Evolutionary conservation across 306 rosid species (phyloP).

Genomic region (Casuarina glauca): DNA sequence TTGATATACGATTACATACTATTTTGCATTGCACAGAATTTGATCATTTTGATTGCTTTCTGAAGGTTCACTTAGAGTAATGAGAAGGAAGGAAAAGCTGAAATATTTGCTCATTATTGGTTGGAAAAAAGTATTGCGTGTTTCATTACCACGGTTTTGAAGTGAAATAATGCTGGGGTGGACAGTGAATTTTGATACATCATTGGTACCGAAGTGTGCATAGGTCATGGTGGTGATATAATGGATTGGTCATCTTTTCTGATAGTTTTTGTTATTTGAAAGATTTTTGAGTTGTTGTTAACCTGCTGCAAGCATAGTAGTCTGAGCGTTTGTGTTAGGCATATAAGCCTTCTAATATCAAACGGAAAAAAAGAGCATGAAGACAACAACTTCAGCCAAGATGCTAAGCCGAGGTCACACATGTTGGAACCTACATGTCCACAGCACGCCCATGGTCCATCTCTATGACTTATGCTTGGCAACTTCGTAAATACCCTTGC

Average conservation of each 20-base stretch:
- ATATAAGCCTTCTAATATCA: background rate
- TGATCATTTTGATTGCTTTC: background rate
- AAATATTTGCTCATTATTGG: background rate
- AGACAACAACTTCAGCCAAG: background rate
- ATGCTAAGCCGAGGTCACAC: background rate
- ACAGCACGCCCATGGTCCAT: background rate
- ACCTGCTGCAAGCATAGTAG: background rate
- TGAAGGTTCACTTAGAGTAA: background rate
- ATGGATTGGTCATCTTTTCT: background rate
- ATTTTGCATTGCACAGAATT: background rate
- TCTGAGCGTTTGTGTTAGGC: background rate
- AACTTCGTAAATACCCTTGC: background rate
- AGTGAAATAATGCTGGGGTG: background rate
- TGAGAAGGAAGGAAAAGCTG: background rate
- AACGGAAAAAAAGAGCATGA: background rate
- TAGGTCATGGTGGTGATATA: background rate
- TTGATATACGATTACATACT: background rate
- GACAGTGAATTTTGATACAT: slow-evolving; percentile 8
- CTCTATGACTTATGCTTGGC: background rate
- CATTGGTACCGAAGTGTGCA: background rate
- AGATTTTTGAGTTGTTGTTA: background rate
- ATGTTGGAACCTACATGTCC: background rate
- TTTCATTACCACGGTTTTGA: background rate
- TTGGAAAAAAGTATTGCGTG: background rate
- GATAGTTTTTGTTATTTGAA: background rate